These are phyloP conservation scores for Aeschynomene evenia DNA, from an alignment of 306 rosid genomes.

Conservation along the genomic window DNA sequence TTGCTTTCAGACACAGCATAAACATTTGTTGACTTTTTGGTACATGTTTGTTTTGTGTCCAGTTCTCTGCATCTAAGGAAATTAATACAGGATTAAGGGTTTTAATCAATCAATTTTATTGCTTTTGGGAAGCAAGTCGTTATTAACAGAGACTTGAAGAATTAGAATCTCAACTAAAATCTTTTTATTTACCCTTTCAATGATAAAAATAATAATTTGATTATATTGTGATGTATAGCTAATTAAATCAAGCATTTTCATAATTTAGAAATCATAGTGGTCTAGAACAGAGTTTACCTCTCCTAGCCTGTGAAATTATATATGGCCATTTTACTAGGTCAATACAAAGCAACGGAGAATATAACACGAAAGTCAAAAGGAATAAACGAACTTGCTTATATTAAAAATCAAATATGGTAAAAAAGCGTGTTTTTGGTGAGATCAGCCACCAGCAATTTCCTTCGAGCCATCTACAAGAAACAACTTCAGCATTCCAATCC, in stretches of 20 bases:
- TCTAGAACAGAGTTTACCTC: background rate
- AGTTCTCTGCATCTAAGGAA: background rate
- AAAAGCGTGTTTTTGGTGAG: slow-evolving; percentile 77
- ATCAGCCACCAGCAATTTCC: slow-evolving; percentile 41
- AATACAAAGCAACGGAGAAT: background rate
- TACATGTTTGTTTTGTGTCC: slow-evolving; percentile 5
- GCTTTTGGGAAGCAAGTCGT: background rate
- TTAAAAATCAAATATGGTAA: slow-evolving; percentile 27
- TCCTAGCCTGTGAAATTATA: slow-evolving; percentile 1
- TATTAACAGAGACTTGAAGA: background rate
- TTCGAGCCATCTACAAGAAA: slow-evolving; percentile 31
- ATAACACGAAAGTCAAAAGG: slow-evolving; percentile 25
- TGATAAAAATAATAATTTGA: background rate
- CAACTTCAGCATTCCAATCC: slow-evolving; percentile 23
- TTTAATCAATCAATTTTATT: background rate
- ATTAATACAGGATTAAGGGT: background rate
- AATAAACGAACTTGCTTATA: slow-evolving; percentile 24
- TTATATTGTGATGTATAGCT: background rate
- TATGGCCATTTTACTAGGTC: background rate
- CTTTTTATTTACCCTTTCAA: background rate
- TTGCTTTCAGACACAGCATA: slow-evolving; percentile 29
- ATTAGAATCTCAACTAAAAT: background rate
- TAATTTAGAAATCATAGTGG: background rate
- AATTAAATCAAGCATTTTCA: background rate
- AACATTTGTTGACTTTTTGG: slow-evolving; percentile 33